A percentile compares a stretch with the other conserved stretches of the same genome.
These are phyloP conservation scores for Pneumocystis oryctolagi DNA, from an alignment of 1,139 yeast genomes.

Conservation along the genomic window DNA sequence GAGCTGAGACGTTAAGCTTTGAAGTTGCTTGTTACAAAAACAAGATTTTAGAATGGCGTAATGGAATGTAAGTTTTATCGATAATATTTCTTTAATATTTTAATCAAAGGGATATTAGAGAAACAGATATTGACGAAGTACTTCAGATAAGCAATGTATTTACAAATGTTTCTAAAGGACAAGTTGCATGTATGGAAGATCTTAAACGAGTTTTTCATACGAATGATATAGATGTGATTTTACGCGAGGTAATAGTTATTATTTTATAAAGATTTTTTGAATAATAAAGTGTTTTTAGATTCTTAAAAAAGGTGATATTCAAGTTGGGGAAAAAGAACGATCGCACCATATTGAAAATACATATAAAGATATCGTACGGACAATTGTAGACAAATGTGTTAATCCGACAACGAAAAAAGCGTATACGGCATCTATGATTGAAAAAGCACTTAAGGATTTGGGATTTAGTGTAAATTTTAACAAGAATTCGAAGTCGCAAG, in stretches of 20 bases:
- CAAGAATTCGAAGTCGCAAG: conserved; percentile 65
- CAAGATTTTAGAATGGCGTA: conserved; percentile 89
- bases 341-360: conserved; percentile 58
- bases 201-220: conserved; percentile 59
- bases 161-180: conserved; percentile 84
- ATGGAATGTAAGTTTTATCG: conserved; percentile 37
- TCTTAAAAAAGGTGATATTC: conserved; percentile 80
- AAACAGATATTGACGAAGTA: conserved; percentile 89
- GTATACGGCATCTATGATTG: conserved; percentile 88
- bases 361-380: conserved; percentile 68
- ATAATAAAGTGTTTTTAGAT: conserved; percentile 26
- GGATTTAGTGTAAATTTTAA: conserved; percentile 71
- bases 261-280: conserved; percentile 25
- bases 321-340: conserved; percentile 85
- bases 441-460: conserved; percentile 65
- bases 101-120: conserved; percentile 25
- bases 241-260: conserved; percentile 25
- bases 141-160: conserved; percentile 92
- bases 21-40: conserved; percentile 95
- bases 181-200: conserved; percentile 81
- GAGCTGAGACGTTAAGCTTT: conserved; percentile 43
- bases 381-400: conserved; percentile 78
- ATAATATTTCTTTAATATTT: not conserved
- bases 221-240: conserved; percentile 56
- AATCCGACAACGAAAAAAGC: conserved; percentile 81